Base-by-base conservation (phyloP, 768 basidiomycete species). In the Holtermanniella nyarrowii region DNA sequence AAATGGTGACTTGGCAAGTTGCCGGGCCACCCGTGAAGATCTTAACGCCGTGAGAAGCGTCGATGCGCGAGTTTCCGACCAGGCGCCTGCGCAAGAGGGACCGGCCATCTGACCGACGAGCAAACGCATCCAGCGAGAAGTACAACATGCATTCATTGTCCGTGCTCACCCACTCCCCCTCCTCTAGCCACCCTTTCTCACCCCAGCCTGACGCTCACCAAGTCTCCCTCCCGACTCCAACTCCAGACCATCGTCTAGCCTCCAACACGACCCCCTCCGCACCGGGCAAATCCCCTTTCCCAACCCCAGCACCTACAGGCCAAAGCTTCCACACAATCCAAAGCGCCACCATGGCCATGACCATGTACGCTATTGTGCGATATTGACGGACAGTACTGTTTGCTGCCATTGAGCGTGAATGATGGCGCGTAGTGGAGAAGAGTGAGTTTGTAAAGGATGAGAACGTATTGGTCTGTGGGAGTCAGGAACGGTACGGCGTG, bases 381-480 rank as follows among this genome's bases (percentile, higher is more conserved):
- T 69, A 65, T 56, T 71, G 70, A 24, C 65, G 45, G 3, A 65
- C 40, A 25, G 70, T 59, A 2, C 66, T 66, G n/a, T 56, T 56
- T 11, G 59, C 51, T 2, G 66, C 65, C 50, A 71, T 66, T 11
- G 70, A 66, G 21, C 70, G 63, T 24, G 64, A 46, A 52, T 71
- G 70, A 52, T 68, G 70, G 7, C 64, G 58, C 1, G 64, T 62
- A 10, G 68, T 69, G 21, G 68, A 66, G 52, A 69, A 65, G 51
- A 71, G 65, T 27, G 68, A 69, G 41, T 63, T 64, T 23, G 67
- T 52, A 56, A 71, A 68, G 26, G 61, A 61, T 11, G 68, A 55
- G 50, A 71, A 71, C 22, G 68, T 59, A 52, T 68, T 68, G 44
- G 63, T 58, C 64, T 69, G 41, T n/a, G 23, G 31, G 26, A 40